Conservation (phyloP, 1,284 basidiomycete species). For the Volvariella surrecta region DNA sequence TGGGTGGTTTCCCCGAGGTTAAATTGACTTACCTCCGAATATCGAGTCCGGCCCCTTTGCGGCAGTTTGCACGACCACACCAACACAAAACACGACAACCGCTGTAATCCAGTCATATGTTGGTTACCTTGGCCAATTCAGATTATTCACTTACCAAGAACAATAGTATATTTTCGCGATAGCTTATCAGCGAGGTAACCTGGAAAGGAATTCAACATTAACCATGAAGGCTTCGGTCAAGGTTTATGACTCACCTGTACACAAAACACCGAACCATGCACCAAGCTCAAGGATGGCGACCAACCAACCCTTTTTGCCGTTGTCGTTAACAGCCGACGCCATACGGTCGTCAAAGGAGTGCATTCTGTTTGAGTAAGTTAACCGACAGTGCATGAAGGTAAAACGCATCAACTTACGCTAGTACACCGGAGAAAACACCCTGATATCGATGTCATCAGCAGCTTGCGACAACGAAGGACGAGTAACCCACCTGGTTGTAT, state of each 20-base stretch:
- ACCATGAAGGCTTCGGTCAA: neutral
- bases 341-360: slow-evolving; percentile 44
- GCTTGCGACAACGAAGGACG: neutral
- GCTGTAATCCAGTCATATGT: slow-evolving; percentile 26
- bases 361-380: slow-evolving; percentile 33
- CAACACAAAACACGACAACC: slow-evolving; percentile 57
- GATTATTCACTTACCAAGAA: slow-evolving; percentile 35
- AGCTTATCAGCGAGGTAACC: slow-evolving; percentile 65
- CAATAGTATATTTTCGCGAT: slow-evolving; percentile 64
- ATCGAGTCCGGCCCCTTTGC: slow-evolving; percentile 51
- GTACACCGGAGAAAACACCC: slow-evolving; percentile 70
- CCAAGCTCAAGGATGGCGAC: slow-evolving; percentile 64
- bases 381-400: slow-evolving; percentile 4
- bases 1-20: neutral
- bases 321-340: slow-evolving; percentile 40
- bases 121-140: neutral
- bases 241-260: slow-evolving; percentile 28
- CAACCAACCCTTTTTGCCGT: slow-evolving; percentile 57
- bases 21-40: slow-evolving; percentile 40
- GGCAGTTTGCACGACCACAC: slow-evolving; percentile 58
- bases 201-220: slow-evolving; percentile 10
- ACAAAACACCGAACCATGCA: slow-evolving; percentile 66
- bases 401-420: slow-evolving; percentile 29
- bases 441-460: slow-evolving; percentile 15
- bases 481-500: slow-evolving; percentile 47